These are phyloP conservation scores for Vitis labrusca DNA, from an alignment of 164 flowering plant species.

Conservation along the genomic window DNA sequence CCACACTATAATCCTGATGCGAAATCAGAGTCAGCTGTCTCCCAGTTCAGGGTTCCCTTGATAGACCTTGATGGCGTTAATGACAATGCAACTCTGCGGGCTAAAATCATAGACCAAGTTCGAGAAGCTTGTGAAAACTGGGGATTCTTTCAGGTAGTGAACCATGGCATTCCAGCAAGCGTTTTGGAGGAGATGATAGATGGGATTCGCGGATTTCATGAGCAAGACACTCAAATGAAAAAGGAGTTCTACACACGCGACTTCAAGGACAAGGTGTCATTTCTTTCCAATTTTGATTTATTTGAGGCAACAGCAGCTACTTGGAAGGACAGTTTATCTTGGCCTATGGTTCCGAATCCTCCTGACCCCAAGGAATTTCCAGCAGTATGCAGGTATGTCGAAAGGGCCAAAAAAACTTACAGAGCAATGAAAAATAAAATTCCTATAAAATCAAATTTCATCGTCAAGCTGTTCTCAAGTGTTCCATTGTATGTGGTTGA, in stretches of 20 bases:
- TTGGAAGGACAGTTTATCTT: constrained; percentile 43
- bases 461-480: too few relatives aligned
- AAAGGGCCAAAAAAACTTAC: too few relatives aligned
- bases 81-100: constrained; percentile 3
- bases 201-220: constrained; percentile 30
- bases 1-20: background rate
- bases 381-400: constrained; percentile 20
- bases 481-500: too few relatives aligned
- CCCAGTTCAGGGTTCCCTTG: constrained; percentile 22
- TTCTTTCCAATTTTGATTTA: constrained; percentile 28
- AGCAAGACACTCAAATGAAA: constrained; percentile 32
- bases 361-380: constrained; percentile 26
- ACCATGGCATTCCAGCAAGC: constrained; percentile 34
- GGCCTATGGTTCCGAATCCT: constrained; percentile 22
- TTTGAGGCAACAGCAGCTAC: constrained; percentile 14
- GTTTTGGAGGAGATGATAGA: constrained; percentile 32
- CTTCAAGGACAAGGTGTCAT: constrained; percentile 8
- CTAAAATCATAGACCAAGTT: constrained; percentile 23
- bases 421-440: too few relatives aligned
- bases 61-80: constrained; percentile 27
- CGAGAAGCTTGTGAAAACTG: constrained; percentile 28
- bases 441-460: too few relatives aligned
- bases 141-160: constrained; percentile 50
- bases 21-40: too few relatives aligned
- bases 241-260: constrained; percentile 32